Evolutionary conservation across 139 green algal species (phyloP).

Genomic region (Edaphochlamys debaryana): DNA sequence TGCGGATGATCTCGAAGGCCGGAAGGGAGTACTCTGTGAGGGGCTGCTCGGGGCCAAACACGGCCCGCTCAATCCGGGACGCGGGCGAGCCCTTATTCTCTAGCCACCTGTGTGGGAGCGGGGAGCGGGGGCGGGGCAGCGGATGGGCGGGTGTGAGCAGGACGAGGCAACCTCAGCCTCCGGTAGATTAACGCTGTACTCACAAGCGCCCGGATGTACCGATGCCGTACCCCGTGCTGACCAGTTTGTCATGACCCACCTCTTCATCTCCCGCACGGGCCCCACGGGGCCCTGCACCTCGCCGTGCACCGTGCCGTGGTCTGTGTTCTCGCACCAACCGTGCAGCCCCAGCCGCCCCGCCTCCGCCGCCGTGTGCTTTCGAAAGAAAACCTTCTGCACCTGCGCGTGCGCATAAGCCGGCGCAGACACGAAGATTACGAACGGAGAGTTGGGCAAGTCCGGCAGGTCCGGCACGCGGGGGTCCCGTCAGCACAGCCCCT

Average conservation of each 20-base stretch:
- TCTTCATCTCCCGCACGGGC: slow-evolving; percentile 2
- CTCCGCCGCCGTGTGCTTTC: slow-evolving; percentile 57
- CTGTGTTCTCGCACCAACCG: slow-evolving; percentile 60
- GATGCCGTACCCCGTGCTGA: neutral
- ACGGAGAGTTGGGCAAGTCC: neutral
- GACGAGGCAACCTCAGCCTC: neutral
- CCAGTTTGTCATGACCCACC: neutral
- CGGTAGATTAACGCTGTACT: neutral
- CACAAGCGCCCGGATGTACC: too few relatives aligned
- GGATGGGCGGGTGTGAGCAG: neutral
- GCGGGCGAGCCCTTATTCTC: slow-evolving; percentile 1
- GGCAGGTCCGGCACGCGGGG: neutral
- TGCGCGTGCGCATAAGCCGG: neutral
- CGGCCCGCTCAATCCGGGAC: slow-evolving; percentile 4
- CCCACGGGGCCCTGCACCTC: slow-evolving; percentile 50
- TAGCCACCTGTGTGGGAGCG: slow-evolving; percentile 4
- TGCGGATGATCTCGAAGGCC: neutral
- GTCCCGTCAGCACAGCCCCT: too few relatives aligned
- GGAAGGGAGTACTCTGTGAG: neutral
- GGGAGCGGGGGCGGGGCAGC: neutral
- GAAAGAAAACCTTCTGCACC: slow-evolving; percentile 60
- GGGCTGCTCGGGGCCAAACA: neutral
- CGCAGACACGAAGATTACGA: neutral
- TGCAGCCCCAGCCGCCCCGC: slow-evolving; percentile 48
- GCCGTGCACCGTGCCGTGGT: slow-evolving; percentile 48